Evolutionary conservation across 1,284 basidiomycete species (phyloP).

Genomic region (Ustilago sp.): DNA sequence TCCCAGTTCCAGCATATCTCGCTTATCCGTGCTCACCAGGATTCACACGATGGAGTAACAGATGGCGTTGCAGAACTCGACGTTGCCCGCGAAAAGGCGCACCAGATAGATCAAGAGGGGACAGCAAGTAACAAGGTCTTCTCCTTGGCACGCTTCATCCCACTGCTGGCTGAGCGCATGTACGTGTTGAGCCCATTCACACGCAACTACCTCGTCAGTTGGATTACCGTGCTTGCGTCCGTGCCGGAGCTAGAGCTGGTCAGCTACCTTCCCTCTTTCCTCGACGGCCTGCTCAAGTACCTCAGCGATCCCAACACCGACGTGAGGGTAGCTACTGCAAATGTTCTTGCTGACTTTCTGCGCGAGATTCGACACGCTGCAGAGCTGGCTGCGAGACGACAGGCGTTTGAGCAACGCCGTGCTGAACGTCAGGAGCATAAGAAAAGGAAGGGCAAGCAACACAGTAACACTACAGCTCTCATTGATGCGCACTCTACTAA

Average conservation of each 20-base stretch:
- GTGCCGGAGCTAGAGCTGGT: conserved; percentile 96
- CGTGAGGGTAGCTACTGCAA: conserved; percentile 90
- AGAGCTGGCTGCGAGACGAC: conserved; percentile 38
- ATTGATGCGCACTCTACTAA: conserved; percentile 7
- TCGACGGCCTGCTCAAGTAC: conserved; percentile 90
- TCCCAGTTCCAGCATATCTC: conserved; percentile 81
- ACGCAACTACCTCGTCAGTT: conserved; percentile 92
- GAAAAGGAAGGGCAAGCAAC: conserved; percentile 74
- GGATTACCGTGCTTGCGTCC: conserved; percentile 95
- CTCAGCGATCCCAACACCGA: conserved; percentile 94
- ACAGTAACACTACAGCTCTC: background rate
- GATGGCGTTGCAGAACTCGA: conserved; percentile 63
- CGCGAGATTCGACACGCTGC: conserved; percentile 76
- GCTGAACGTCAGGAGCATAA: conserved; percentile 32
- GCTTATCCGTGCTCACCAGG: conserved; percentile 74
- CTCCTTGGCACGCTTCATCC: conserved; percentile 93
- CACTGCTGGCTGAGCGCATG: conserved; percentile 90
- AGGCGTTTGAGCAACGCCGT: conserved; percentile 37
- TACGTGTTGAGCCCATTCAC: conserved; percentile 96
- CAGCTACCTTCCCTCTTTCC: conserved; percentile 90
- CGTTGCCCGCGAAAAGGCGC: conserved; percentile 65
- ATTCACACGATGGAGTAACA: conserved; percentile 63
- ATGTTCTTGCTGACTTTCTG: conserved; percentile 89
- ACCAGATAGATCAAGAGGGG: conserved; percentile 44
- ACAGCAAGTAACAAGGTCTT: conserved; percentile 74